Percentiles rank a stretch among this genome's conserved stretches.
Evolutionary conservation across 345 rosid species (phyloP).

Genomic region (Citrus trifoliata): DNA sequence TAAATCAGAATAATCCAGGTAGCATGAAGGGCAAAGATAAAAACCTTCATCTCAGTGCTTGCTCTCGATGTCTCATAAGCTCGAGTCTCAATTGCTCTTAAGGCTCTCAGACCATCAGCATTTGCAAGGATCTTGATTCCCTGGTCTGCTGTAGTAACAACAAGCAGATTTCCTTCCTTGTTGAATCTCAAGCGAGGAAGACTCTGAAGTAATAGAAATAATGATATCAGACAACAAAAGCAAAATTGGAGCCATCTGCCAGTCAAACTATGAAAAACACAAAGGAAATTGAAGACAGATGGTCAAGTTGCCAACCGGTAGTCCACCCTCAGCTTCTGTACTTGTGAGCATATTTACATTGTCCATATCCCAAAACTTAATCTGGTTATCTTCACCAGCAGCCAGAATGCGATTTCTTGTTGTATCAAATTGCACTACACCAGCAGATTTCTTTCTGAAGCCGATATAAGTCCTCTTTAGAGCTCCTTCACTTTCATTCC

Average conservation of each 20-base stretch:
- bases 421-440: constrained; percentile 69
- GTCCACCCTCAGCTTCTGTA: constrained; percentile 72
- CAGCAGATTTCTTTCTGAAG: constrained; percentile 56
- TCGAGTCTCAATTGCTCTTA: constrained; percentile 46
- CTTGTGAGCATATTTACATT: constrained; percentile 41
- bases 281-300: constrained; percentile 1
- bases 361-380: constrained; percentile 84
- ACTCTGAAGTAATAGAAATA: constrained; percentile 30
- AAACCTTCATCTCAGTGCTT: constrained; percentile 27
- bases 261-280: not conserved
- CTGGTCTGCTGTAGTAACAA: constrained; percentile 57
- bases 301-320: constrained; percentile 39
- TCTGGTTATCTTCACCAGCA: constrained; percentile 62
- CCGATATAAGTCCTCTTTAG: constrained; percentile 61
- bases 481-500: constrained; percentile 84
- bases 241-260: not conserved
- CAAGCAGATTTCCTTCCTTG: constrained; percentile 69
- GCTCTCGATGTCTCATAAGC: constrained; percentile 48
- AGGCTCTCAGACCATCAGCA: constrained; percentile 49
- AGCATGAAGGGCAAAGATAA: not conserved
- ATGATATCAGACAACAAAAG: constrained; percentile 9
- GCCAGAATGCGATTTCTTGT: constrained; percentile 64
- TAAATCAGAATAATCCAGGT: not conserved
- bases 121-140: constrained; percentile 65
- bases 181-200: constrained; percentile 67